Evolutionary conservation across 768 basidiomycete species (phyloP).

Genomic region (Mycena rebaudengoi): DNA sequence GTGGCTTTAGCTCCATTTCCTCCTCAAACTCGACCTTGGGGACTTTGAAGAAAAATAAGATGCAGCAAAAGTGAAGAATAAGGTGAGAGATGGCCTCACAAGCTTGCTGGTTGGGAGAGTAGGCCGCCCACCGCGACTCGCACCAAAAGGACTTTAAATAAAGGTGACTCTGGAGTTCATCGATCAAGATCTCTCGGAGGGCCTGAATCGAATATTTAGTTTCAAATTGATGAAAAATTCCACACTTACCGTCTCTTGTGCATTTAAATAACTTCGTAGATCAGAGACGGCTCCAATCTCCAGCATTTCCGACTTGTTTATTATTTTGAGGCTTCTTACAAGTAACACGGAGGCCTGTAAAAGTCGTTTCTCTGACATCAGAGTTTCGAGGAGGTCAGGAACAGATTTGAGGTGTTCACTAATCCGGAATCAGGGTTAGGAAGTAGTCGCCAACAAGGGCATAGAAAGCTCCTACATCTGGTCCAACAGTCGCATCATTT

Average conservation of each 20-base stretch:
- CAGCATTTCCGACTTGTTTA: slow-evolving; percentile 90
- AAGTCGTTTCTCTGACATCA: slow-evolving; percentile 96
- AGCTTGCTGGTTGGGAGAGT: slow-evolving; percentile 78
- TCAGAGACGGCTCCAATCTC: slow-evolving; percentile 97
- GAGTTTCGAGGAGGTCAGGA: slow-evolving; percentile 89
- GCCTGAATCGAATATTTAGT: slow-evolving; percentile 58
- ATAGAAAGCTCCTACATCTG: slow-evolving; percentile 79
- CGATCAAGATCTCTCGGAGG: slow-evolving; percentile 89
- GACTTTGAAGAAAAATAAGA: slow-evolving; percentile 50
- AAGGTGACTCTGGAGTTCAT: slow-evolving; percentile 96
- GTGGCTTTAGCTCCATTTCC: slow-evolving; percentile 44
- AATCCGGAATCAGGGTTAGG: slow-evolving; percentile 30
- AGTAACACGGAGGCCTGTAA: slow-evolving; percentile 89
- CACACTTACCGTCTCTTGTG: slow-evolving; percentile 83
- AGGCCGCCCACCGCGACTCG: slow-evolving; percentile 90
- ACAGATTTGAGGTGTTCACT: slow-evolving; percentile 92
- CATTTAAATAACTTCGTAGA: slow-evolving; percentile 80
- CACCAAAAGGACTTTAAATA: slow-evolving; percentile 98
- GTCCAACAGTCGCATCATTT: slow-evolving; percentile 94
- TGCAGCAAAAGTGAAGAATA: background rate
- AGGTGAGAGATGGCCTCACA: slow-evolving; percentile 65
- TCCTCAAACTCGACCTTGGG: slow-evolving; percentile 72
- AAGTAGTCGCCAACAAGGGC: slow-evolving; percentile 6
- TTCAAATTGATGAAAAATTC: background rate
- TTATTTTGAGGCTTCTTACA: slow-evolving; percentile 87